phyloP scores from a whole-genome alignment of 2,329 filamentous ascomycete species.

The Cordyceps tenuipes region DNA sequence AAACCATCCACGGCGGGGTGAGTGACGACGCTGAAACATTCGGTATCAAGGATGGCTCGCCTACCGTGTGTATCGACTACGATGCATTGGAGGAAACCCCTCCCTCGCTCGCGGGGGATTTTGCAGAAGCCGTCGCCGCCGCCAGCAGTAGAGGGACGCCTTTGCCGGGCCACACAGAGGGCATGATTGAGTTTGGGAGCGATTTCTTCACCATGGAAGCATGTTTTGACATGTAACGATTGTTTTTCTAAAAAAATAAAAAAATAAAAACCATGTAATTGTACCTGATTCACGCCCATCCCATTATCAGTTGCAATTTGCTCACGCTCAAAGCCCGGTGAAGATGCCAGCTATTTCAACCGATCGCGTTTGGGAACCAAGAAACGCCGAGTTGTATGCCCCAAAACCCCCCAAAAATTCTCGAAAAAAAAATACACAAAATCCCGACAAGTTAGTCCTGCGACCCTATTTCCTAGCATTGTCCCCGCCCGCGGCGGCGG shows the following conservation, averaged over 20 bases:
- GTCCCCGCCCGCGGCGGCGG: conserved; percentile 14
- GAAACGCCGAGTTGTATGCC: conserved; percentile 2
- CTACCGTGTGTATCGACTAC: background rate
- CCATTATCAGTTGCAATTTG: background rate
- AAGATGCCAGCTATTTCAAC: conserved; percentile 1
- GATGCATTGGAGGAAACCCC: background rate
- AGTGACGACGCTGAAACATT: background rate
- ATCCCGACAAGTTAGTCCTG: background rate
- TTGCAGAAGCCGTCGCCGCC: background rate
- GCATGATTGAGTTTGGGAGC: background rate
- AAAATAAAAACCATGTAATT: background rate
- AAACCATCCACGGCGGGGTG: background rate
- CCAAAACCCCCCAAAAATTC: background rate
- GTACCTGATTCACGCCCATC: background rate
- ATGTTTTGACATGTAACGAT: background rate
- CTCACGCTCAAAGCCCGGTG: background rate
- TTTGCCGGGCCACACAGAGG: background rate
- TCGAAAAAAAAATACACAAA: background rate
- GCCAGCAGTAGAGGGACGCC: background rate
- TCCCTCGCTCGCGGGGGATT: background rate
- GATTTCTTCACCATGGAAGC: background rate
- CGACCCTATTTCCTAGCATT: background rate
- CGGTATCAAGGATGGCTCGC: too few relatives aligned
- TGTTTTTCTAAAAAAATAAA: too few relatives aligned
- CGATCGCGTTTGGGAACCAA: background rate